phyloP scores from a whole-genome alignment of 1,139 yeast species.

The Yamadazyma dendronema region DNA sequence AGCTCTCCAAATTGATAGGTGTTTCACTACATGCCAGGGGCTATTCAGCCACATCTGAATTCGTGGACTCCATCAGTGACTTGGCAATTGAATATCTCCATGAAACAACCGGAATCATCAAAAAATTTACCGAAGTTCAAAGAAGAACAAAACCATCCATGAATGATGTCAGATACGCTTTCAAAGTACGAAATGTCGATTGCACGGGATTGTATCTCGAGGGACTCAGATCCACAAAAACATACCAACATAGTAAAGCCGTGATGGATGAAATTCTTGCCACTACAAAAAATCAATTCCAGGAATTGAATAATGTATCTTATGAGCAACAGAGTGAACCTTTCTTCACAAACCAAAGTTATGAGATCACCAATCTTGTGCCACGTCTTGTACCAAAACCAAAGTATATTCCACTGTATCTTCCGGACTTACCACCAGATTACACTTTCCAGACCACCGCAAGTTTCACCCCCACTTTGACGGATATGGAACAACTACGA shows the following conservation, averaged over 20 bases:
- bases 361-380: constrained; percentile 50
- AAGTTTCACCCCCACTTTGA: constrained; percentile 56
- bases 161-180: constrained; percentile 52
- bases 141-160: constrained; percentile 61
- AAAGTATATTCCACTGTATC: constrained; percentile 64
- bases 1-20: constrained; percentile 34
- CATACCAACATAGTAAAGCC: constrained; percentile 6
- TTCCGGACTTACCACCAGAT: constrained; percentile 90
- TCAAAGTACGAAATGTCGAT: constrained; percentile 45
- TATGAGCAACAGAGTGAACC: constrained; percentile 23
- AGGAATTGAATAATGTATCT: constrained; percentile 1
- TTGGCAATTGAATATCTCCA: constrained; percentile 52
- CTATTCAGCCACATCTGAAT: constrained; percentile 37
- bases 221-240: constrained; percentile 18
- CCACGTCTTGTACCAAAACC: constrained; percentile 53
- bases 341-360: constrained; percentile 46
- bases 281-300: constrained; percentile 6
- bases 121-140: constrained; percentile 62
- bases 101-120: constrained; percentile 45
- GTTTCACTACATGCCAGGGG: constrained; percentile 37
- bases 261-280: constrained; percentile 9
- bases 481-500: constrained; percentile 71
- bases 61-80: constrained; percentile 45
- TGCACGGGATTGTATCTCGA: constrained; percentile 48
- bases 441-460: constrained; percentile 85